Evolutionary conservation across 2,329 filamentous ascomycete species (phyloP).

Genomic region (Penicillium sp.): DNA sequence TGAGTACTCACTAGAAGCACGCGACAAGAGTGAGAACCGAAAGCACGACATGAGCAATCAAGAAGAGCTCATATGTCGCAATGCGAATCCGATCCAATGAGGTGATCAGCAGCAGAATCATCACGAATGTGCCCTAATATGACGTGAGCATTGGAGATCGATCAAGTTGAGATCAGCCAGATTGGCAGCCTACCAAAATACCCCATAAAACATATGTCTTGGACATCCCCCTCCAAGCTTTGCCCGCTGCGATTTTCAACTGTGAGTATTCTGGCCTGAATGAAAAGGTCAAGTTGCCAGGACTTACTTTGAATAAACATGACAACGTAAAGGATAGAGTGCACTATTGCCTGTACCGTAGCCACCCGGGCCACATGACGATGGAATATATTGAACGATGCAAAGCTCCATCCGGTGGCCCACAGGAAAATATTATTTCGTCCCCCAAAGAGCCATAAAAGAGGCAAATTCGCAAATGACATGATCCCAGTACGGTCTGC

Average conservation of each 20-base stretch:
- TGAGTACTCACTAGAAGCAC: conserved; percentile 48
- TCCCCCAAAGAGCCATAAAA: conserved; percentile 66
- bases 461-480: conserved; percentile 62
- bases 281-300: background rate
- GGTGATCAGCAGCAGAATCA: conserved; percentile 46
- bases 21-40: conserved; percentile 45
- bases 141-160: background rate
- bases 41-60: conserved; percentile 42
- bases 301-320: conserved; percentile 31
- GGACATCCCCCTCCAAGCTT: conserved; percentile 27
- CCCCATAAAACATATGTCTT: conserved; percentile 36
- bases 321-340: conserved; percentile 60
- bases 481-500: conserved; percentile 65
- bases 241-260: conserved; percentile 20
- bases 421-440: conserved; percentile 67
- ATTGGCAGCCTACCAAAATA: conserved; percentile 23
- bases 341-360: conserved; percentile 61
- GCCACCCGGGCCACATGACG: conserved; percentile 64
- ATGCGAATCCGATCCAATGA: conserved; percentile 50
- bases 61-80: conserved; percentile 46
- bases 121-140: conserved; percentile 33
- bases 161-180: background rate
- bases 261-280: background rate
- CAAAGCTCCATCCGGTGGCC: conserved; percentile 68
- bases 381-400: conserved; percentile 67